Evolutionary conservation across 441 rosid genomes (phyloP).

Genomic region (Brassica balearica): DNA sequence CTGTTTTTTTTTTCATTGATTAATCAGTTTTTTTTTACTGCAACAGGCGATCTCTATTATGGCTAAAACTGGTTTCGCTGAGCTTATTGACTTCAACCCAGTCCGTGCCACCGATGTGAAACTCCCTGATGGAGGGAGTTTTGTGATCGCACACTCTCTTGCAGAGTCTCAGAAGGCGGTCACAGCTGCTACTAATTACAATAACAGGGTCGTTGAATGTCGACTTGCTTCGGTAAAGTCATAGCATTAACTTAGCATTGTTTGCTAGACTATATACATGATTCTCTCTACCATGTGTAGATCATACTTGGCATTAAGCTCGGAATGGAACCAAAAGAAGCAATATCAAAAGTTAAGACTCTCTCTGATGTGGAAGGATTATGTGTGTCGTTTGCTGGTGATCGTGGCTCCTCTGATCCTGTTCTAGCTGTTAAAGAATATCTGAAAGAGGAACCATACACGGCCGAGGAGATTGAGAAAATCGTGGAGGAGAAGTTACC

Average conservation of each 20-base stretch:
- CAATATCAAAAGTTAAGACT: slow-evolving; percentile 74
- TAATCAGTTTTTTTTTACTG: not conserved
- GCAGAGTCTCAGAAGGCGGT: slow-evolving; percentile 98
- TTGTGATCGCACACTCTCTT: slow-evolving; percentile 91
- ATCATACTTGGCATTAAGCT: slow-evolving; percentile 85
- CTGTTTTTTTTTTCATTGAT: slow-evolving; percentile 1
- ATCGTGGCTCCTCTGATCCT: slow-evolving; percentile 73
- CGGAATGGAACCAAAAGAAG: slow-evolving; percentile 80
- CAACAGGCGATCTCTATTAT: slow-evolving; percentile 92
- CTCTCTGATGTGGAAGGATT: slow-evolving; percentile 93
- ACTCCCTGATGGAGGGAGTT: slow-evolving; percentile 94
- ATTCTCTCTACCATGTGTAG: slow-evolving; percentile 49
- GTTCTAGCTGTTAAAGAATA: slow-evolving; percentile 83
- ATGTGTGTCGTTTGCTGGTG: slow-evolving; percentile 71
- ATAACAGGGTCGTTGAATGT: slow-evolving; percentile 96
- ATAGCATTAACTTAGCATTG: slow-evolving; percentile 6
- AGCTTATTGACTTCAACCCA: slow-evolving; percentile 98
- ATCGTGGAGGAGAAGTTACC: slow-evolving; percentile 58
- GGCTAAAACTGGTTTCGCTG: slow-evolving; percentile 97
- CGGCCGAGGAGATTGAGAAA: slow-evolving; percentile 73
- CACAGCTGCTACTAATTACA: slow-evolving; percentile 96
- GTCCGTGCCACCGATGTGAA: slow-evolving; percentile 91
- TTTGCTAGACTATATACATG: slow-evolving; percentile 6
- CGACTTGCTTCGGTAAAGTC: slow-evolving; percentile 85
- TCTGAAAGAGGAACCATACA: slow-evolving; percentile 81